Conservation (phyloP, 495 filamentous ascomycete species). For the Penicillium tannophilum region DNA sequence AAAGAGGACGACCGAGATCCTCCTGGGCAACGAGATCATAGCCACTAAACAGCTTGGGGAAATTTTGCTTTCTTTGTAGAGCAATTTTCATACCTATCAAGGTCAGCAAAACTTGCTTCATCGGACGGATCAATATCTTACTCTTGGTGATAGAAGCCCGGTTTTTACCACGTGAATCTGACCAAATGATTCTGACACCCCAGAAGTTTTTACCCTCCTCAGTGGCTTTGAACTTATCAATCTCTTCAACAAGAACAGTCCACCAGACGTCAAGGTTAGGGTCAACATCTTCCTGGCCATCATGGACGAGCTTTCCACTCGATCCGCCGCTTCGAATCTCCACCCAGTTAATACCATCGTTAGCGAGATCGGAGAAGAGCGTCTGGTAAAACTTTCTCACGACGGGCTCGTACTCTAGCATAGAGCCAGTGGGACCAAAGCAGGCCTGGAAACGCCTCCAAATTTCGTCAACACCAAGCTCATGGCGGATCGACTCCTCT, state of each 20-base stretch:
- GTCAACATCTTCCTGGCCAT: neutral
- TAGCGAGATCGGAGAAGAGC: neutral
- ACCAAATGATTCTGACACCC: neutral
- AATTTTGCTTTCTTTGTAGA: slow-evolving; percentile 2
- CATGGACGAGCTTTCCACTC: neutral
- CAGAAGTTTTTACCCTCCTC: neutral
- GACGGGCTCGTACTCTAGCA: neutral
- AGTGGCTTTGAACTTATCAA: neutral
- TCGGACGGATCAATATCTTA: neutral
- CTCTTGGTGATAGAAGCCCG: neutral
- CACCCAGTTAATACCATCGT: neutral
- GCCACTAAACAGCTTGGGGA: slow-evolving; percentile 24
- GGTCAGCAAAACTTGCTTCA: neutral
- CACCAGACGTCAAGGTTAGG: neutral
- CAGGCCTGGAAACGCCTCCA: neutral
- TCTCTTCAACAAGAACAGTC: neutral
- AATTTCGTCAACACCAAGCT: neutral
- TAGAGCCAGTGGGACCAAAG: neutral
- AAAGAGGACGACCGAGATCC: slow-evolving; percentile 23
- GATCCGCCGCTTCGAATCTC: neutral
- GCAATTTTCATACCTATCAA: neutral
- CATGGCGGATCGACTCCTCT: neutral
- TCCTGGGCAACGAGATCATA: slow-evolving; percentile 27
- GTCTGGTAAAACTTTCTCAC: neutral
- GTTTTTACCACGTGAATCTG: neutral